Conservation (phyloP, 2,329 filamentous ascomycete species). For the Ascochyta koolunga region DNA sequence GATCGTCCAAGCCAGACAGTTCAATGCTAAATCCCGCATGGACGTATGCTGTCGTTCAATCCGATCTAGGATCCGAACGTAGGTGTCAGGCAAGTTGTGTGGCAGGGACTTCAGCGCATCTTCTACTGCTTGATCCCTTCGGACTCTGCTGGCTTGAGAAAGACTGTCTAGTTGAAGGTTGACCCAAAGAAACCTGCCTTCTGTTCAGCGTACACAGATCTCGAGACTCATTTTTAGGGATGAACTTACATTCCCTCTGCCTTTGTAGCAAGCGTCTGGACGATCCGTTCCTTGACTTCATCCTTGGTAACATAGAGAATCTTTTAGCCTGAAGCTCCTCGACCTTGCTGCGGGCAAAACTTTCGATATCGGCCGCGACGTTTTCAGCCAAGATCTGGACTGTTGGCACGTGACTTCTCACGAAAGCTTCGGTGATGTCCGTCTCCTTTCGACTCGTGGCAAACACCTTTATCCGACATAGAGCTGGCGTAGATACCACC, state of each 20-base stretch:
- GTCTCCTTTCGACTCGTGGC: constrained; percentile 27
- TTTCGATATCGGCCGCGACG: constrained; percentile 23
- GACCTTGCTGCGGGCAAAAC: constrained; percentile 18
- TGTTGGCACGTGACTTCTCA: constrained; percentile 20
- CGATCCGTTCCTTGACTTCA: constrained; percentile 20
- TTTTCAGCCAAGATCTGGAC: constrained; percentile 24
- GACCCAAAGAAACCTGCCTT: constrained; percentile 29
- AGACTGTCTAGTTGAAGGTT: constrained; percentile 28
- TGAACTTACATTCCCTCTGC: constrained; percentile 31
- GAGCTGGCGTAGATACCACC: constrained; percentile 7
- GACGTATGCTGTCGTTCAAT: constrained; percentile 21
- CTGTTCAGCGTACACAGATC: constrained; percentile 3
- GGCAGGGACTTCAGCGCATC: constrained; percentile 21
- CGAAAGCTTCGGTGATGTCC: constrained; percentile 27
- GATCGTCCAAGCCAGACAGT: constrained; percentile 24
- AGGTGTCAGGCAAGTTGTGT: constrained; percentile 21
- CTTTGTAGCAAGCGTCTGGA: constrained; percentile 19
- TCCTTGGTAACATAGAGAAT: constrained; percentile 21
- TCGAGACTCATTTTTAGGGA: not conserved
- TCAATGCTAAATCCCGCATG: constrained; percentile 24
- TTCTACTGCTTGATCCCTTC: constrained; percentile 18
- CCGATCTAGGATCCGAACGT: constrained; percentile 23
- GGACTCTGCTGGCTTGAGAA: constrained; percentile 19
- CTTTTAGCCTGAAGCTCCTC: constrained; percentile 22
- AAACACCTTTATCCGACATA: constrained; percentile 23